Conservation (phyloP, 805 yeast genomes). For the Wickerhamia fluorescens region DNA sequence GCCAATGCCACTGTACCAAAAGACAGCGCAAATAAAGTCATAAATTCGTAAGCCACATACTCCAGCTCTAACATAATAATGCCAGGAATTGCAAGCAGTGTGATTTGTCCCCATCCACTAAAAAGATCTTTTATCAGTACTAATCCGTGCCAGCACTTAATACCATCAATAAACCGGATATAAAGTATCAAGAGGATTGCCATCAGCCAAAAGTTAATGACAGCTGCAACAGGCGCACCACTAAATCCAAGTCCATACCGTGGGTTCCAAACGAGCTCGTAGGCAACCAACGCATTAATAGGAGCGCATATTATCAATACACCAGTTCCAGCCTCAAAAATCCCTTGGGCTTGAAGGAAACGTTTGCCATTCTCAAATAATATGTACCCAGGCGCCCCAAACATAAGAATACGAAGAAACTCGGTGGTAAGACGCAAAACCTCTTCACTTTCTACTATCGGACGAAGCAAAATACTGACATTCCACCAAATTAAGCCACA, state of each 20-base stretch:
- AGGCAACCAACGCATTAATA: constrained; percentile 31
- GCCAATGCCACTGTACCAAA: constrained; percentile 46
- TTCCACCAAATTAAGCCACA: constrained; percentile 37
- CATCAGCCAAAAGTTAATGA: constrained; percentile 38
- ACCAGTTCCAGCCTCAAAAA: constrained; percentile 42
- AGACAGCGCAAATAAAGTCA: constrained; percentile 39
- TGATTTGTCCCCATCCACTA: constrained; percentile 28
- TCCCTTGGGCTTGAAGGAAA: constrained; percentile 40
- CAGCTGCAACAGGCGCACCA: constrained; percentile 40
- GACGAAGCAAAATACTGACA: constrained; percentile 19
- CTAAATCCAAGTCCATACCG: constrained; percentile 33
- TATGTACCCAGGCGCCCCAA: constrained; percentile 39
- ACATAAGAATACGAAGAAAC: constrained; percentile 27
- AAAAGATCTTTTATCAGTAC: constrained; percentile 30
- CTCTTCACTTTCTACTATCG: constrained; percentile 24
- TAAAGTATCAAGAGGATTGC: constrained; percentile 27
- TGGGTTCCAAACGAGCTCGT: constrained; percentile 37
- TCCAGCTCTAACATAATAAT: constrained; percentile 40
- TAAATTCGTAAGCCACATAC: constrained; percentile 39
- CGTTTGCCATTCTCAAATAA: constrained; percentile 36
- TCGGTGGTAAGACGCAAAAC: constrained; percentile 28
- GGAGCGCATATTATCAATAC: constrained; percentile 37
- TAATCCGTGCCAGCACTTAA: constrained; percentile 63
- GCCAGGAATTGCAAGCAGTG: constrained; percentile 37
- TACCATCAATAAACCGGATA: constrained; percentile 46